A percentile compares a stretch with the other conserved stretches of the same genome.
phyloP scores from a whole-genome alignment of 2,329 filamentous ascomycete species.

The Exophiala oligosperma region DNA sequence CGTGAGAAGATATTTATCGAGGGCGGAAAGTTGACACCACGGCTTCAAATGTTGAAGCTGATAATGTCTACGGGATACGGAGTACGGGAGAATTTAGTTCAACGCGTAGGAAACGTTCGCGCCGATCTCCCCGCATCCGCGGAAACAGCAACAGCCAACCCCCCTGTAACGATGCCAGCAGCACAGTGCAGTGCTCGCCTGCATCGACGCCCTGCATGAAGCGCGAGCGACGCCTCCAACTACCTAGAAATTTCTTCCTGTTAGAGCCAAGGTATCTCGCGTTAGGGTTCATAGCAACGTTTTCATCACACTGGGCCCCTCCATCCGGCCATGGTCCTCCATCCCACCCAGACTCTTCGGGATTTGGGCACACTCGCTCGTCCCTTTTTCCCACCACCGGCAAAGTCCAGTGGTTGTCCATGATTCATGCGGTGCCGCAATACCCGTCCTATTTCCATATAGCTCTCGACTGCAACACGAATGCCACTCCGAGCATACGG shows the following conservation, averaged over 20 bases:
- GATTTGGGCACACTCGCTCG: constrained; percentile 46
- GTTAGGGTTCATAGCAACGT: not conserved
- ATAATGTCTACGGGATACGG: no score
- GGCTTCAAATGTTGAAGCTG: no score
- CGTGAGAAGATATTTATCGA: no score
- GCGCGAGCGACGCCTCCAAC: not conserved
- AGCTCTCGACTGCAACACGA: constrained; percentile 70
- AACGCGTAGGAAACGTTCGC: not conserved
- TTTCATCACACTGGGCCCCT: constrained; percentile 20
- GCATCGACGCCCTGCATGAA: not conserved
- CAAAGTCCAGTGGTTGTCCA: constrained; percentile 26
- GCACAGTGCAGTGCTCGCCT: not conserved
- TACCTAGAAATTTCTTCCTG: not conserved
- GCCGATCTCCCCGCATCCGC: not conserved
- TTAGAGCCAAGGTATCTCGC: not conserved
- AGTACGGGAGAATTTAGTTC: not conserved
- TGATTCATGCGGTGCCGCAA: constrained; percentile 23
- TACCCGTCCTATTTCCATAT: constrained; percentile 71
- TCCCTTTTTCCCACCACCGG: constrained; percentile 27
- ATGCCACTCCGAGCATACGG: constrained; percentile 61
- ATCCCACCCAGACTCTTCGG: constrained; percentile 57
- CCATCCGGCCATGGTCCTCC: constrained; percentile 51
- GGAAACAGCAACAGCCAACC: not conserved
- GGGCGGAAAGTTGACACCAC: no score
- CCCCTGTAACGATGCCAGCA: not conserved